Percentiles rank a stretch among this genome's conserved stretches.
phyloP scores from a whole-genome alignment of 257 asterid genomes.

The Petrea volubilis region DNA sequence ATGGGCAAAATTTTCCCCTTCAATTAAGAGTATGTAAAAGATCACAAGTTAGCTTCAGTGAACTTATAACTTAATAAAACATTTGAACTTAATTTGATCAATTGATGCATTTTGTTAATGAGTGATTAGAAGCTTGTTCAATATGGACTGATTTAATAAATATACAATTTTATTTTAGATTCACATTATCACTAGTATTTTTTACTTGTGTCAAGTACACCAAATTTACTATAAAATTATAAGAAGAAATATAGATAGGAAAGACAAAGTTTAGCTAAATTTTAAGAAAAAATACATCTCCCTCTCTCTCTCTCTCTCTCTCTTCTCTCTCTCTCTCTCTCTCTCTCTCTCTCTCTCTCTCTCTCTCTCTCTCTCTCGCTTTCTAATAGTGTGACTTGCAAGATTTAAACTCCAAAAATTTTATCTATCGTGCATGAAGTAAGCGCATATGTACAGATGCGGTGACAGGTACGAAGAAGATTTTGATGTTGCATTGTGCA shows the following conservation, averaged over 20 bases:
- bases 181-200: neutral
- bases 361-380: too few relatives aligned
- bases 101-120: neutral
- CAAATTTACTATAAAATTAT: neutral
- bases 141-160: too few relatives aligned
- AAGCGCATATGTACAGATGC: neutral
- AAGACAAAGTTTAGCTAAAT: neutral
- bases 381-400: constrained; percentile 7
- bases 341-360: too few relatives aligned
- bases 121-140: too few relatives aligned
- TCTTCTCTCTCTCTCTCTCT: too few relatives aligned
- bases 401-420: neutral
- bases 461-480: neutral
- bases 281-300: neutral
- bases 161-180: neutral
- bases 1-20: too few relatives aligned
- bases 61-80: neutral
- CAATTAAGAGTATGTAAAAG: too few relatives aligned
- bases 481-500: neutral
- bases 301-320: too few relatives aligned
- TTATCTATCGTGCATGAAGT: neutral
- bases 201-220: neutral
- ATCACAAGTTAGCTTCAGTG: too few relatives aligned
- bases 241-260: neutral
- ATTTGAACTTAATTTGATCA: neutral